Evolutionary conservation across 768 basidiomycete species (phyloP).

Genomic region (Lactarius psammicola): DNA sequence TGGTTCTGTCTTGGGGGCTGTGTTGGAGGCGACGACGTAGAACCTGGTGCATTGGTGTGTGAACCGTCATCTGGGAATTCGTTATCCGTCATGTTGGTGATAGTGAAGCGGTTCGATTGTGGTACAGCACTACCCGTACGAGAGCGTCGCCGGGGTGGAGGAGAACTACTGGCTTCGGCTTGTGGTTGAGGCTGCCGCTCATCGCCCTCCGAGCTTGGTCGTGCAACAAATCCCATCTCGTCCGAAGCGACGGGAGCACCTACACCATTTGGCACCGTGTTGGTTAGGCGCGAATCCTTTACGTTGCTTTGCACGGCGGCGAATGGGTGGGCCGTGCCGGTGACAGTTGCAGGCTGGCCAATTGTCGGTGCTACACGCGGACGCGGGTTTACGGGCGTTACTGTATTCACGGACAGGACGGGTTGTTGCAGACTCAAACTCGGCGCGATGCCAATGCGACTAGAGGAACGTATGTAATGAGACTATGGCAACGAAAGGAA

Average conservation of each 20-base stretch:
- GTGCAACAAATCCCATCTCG: constrained; percentile 23
- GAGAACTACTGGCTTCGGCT: constrained; percentile 17
- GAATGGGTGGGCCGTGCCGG: constrained; percentile 6
- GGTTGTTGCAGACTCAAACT: constrained; percentile 37
- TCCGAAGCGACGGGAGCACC: constrained; percentile 7
- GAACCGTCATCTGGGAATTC: constrained; percentile 47
- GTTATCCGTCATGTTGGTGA: constrained; percentile 43
- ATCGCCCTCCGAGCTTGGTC: constrained; percentile 23
- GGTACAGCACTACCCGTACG: constrained; percentile 34
- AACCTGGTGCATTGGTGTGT: constrained; percentile 26
- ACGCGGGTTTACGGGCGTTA: constrained; percentile 15
- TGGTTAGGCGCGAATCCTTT: constrained; percentile 18
- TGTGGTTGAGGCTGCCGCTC: constrained; percentile 15
- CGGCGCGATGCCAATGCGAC: constrained; percentile 51
- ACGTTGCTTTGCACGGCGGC: constrained; percentile 7
- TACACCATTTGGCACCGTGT: constrained; percentile 7
- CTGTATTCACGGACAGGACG: constrained; percentile 9
- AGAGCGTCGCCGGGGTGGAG: constrained; percentile 33
- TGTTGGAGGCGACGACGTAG: neutral
- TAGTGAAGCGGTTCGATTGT: constrained; percentile 39
- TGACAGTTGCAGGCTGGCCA: constrained; percentile 14
- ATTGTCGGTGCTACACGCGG: constrained; percentile 2
- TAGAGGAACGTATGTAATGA: constrained; percentile 27
- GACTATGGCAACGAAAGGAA: neutral
- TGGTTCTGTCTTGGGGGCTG: constrained; percentile 4